phyloP scores from a whole-genome alignment of 73 alveolate genomes.

The Paramecium biaurelia region DNA sequence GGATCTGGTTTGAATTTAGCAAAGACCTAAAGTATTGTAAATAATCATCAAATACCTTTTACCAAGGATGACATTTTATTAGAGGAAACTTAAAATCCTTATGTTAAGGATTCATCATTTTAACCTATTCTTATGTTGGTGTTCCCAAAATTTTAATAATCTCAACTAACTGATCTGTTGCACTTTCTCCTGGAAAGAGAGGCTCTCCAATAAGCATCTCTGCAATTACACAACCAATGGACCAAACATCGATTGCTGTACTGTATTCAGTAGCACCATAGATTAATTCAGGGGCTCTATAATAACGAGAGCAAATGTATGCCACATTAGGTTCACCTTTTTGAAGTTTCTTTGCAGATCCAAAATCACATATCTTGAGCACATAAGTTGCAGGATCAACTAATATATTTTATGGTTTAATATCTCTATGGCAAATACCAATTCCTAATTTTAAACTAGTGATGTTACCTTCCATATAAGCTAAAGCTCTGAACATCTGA shows the following conservation, averaged over 20 bases:
- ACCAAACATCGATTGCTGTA: constrained; percentile 90
- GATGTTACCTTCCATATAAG: constrained; percentile 76
- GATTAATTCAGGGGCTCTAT: constrained; percentile 83
- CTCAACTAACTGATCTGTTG: constrained; percentile 88
- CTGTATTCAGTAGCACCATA: constrained; percentile 82
- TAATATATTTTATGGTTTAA: constrained; percentile 83
- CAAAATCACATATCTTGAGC: constrained; percentile 85
- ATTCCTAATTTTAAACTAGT: constrained; percentile 39
- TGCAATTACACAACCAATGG: constrained; percentile 93
- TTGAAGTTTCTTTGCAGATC: constrained; percentile 76
- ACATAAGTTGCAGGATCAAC: constrained; percentile 76
- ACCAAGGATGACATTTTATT: constrained; percentile 74
- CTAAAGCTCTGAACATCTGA: constrained; percentile 88
- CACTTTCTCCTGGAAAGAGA: constrained; percentile 88
- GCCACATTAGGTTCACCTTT: constrained; percentile 89
- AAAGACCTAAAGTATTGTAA: constrained; percentile 37
- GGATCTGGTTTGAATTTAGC: constrained; percentile 4
- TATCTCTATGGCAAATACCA: constrained; percentile 86
- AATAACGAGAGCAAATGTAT: constrained; percentile 78
- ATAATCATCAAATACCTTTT: constrained; percentile 64
- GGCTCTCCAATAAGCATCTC: constrained; percentile 88
- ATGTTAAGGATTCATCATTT: constrained; percentile 89
- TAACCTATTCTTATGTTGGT: constrained; percentile 83
- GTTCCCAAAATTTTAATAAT: constrained; percentile 93
- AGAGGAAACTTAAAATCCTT: constrained; percentile 84